These are phyloP conservation scores for Akanthomyces lecanii DNA, from an alignment of 2,329 filamentous ascomycete species.

Conservation along the genomic window DNA sequence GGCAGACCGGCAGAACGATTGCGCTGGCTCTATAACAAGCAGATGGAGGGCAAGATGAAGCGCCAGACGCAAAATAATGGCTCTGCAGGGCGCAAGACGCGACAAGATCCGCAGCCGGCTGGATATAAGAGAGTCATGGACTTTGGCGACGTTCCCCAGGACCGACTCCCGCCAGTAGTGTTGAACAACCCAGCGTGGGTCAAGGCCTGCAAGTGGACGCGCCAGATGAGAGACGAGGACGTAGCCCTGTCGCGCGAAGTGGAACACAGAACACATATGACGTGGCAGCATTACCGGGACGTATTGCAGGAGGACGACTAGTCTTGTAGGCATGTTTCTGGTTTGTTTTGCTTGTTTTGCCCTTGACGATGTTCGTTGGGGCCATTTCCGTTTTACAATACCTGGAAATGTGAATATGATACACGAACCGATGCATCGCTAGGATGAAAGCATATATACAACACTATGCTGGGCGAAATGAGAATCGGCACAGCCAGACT, in stretches of 20 bases:
- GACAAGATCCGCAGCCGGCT: slow-evolving; percentile 29
- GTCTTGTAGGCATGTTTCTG: neutral
- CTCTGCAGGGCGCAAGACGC: slow-evolving; percentile 6
- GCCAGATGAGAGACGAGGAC: slow-evolving; percentile 22
- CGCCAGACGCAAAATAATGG: neutral
- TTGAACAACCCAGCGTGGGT: slow-evolving; percentile 43
- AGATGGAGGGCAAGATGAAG: slow-evolving; percentile 20
- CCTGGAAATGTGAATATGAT: neutral
- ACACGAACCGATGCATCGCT: neutral
- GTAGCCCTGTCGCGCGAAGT: neutral
- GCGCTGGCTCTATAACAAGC: slow-evolving; percentile 27
- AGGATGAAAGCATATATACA: neutral
- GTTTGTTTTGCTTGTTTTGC: neutral
- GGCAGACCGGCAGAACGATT: slow-evolving; percentile 41
- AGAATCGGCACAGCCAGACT: neutral
- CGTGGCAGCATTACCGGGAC: neutral
- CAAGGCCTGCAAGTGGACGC: slow-evolving; percentile 36
- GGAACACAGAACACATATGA: neutral
- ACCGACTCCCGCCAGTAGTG: slow-evolving; percentile 43
- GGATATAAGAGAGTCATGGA: slow-evolving; percentile 28
- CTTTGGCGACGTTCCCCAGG: slow-evolving; percentile 35
- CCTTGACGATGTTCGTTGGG: neutral
- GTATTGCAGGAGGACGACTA: neutral
- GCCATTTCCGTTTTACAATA: no score
- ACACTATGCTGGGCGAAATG: neutral